Conservation (phyloP, 306 rosid species). For the Fragaria vesca region DNA sequence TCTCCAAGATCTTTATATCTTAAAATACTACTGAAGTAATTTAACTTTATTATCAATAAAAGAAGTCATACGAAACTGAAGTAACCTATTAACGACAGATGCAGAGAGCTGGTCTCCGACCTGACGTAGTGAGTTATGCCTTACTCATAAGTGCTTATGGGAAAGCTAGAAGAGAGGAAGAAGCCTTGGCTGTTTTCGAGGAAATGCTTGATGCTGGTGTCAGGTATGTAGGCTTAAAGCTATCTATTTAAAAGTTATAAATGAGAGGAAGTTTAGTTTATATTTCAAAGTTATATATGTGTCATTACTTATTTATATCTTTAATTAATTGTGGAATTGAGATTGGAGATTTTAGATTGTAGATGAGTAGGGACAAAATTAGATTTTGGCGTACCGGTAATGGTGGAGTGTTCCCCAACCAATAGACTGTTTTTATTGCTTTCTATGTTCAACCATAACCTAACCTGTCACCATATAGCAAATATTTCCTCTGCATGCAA, state of each 20-base stretch:
- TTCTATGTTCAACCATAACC: not conserved
- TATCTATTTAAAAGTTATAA: not conserved
- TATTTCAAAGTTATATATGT: not conserved
- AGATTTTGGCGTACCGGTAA: not conserved
- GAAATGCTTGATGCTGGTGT: slow-evolving; percentile 98
- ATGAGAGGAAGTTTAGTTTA: not conserved
- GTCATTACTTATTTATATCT: not conserved
- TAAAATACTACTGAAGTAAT: not conserved
- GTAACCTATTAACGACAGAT: slow-evolving; percentile 64
- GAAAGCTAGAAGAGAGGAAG: slow-evolving; percentile 95
- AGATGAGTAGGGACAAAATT: not conserved
- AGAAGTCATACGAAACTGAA: slow-evolving; percentile 44
- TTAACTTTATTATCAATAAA: slow-evolving; percentile 3
- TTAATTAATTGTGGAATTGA: not conserved
- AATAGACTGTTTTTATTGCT: not conserved
- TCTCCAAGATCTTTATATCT: not conserved
- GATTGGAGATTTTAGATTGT: not conserved
- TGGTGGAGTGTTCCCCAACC: not conserved
- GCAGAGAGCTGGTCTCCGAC: slow-evolving; percentile 91
- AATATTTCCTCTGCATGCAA: not conserved
- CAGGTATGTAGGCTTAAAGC: slow-evolving; percentile 48
- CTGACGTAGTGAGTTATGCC: slow-evolving; percentile 93
- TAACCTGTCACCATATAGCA: not conserved
- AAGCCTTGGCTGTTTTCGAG: slow-evolving; percentile 96
- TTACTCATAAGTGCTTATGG: slow-evolving; percentile 85